Conservation (phyloP, 2,329 filamentous ascomycete genomes). For the Tolypocladium album region DNA sequence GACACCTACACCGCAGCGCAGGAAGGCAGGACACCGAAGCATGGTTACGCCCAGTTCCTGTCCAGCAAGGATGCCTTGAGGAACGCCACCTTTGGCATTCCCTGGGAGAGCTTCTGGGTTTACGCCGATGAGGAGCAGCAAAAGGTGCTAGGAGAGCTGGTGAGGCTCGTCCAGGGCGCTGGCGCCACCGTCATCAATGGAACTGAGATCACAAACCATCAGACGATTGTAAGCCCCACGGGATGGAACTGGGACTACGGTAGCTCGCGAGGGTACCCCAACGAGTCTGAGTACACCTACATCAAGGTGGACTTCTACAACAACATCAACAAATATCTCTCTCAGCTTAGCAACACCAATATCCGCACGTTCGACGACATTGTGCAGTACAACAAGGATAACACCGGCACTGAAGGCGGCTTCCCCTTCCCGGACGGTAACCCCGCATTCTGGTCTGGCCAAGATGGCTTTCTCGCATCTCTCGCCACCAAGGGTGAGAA, state of each 20-base stretch:
- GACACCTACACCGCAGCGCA: slow-evolving; percentile 59
- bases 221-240: slow-evolving; percentile 50
- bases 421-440: slow-evolving; percentile 38
- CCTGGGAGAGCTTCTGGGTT: slow-evolving; percentile 63
- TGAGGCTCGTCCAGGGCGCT: slow-evolving; percentile 43
- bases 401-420: slow-evolving; percentile 58
- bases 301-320: slow-evolving; percentile 62
- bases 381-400: slow-evolving; percentile 52
- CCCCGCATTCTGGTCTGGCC: slow-evolving; percentile 58
- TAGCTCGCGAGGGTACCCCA: slow-evolving; percentile 47
- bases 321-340: slow-evolving; percentile 50
- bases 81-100: slow-evolving; percentile 57
- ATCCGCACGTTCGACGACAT: slow-evolving; percentile 53
- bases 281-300: slow-evolving; percentile 64
- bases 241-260: slow-evolving; percentile 73
- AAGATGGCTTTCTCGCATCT: slow-evolving; percentile 59
- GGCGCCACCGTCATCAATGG: slow-evolving; percentile 60
- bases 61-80: slow-evolving; percentile 41
- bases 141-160: slow-evolving; percentile 30
- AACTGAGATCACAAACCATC: slow-evolving; percentile 55
- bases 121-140: slow-evolving; percentile 46
- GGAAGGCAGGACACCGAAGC: slow-evolving; percentile 37
- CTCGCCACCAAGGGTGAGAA: slow-evolving; percentile 48
- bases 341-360: slow-evolving; percentile 49
- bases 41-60: slow-evolving; percentile 48